Percentiles rank a stretch among this genome's conserved stretches.
Conservation (phyloP, 306 rosid genomes). For the Rubus parviflorus region DNA sequence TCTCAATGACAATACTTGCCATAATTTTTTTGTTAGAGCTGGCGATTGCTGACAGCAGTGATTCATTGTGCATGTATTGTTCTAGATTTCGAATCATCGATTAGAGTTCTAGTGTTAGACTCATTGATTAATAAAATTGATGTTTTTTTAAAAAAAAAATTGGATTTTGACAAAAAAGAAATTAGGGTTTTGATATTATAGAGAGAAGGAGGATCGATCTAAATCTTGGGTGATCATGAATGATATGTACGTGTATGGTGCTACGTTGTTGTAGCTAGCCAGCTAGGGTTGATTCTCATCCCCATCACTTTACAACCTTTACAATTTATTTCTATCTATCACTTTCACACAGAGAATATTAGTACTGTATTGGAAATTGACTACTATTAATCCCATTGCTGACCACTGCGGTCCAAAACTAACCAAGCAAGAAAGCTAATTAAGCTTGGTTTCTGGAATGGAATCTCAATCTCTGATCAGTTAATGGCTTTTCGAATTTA, state of each 20-base stretch:
- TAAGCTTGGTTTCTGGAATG: not conserved
- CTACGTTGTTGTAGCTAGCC: constrained; percentile 26
- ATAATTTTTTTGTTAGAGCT: no score
- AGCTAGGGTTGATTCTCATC: constrained; percentile 21
- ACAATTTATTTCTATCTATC: constrained; percentile 14
- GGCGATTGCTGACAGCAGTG: no score
- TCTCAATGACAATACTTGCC: no score
- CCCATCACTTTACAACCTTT: not conserved
- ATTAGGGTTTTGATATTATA: not conserved
- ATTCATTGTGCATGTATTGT: no score
- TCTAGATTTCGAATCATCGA: no score
- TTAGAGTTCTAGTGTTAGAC: no score
- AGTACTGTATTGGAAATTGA: not conserved
- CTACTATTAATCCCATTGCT: not conserved
- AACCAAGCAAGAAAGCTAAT: not conserved
- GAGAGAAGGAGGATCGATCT: constrained; percentile 12
- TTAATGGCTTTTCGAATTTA: not conserved
- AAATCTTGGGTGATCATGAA: constrained; percentile 17
- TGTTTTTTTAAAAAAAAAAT: no score
- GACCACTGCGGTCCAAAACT: not conserved
- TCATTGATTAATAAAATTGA: no score
- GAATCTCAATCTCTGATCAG: constrained; percentile 4
- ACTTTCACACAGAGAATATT: not conserved
- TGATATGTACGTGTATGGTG: constrained; percentile 38
- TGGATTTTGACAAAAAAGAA: no score